Conservation (phyloP, 1,284 basidiomycete species). For the Sparassis latifolia region DNA sequence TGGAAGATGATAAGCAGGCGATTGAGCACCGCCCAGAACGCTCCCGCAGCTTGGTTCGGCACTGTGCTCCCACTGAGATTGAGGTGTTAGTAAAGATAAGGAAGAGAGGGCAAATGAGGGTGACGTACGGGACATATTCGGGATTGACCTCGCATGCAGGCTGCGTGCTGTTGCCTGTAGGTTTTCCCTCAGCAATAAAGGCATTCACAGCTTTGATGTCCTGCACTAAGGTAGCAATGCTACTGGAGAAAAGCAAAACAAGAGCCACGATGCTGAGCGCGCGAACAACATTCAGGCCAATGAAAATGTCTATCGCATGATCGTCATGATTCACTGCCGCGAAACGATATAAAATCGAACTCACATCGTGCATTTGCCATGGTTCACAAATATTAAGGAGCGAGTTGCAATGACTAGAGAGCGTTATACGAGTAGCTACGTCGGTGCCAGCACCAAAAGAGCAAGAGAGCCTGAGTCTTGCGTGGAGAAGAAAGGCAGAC, state of each 20-base stretch:
- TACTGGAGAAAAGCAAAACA: constrained; percentile 70
- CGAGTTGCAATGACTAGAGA: no score
- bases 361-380: no score
- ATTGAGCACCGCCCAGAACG: constrained; percentile 83
- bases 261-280: constrained; percentile 72
- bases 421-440: no score
- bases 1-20: constrained; percentile 78
- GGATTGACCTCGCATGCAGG: constrained; percentile 32
- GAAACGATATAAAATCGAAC: no score
- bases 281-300: constrained; percentile 73
- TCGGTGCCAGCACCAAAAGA: no score
- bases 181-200: constrained; percentile 40
- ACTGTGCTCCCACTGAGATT: constrained; percentile 61
- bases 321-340: no score
- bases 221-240: constrained; percentile 72
- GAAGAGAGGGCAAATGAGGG: not conserved
- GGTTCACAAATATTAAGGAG: no score
- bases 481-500: no score
- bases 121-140: constrained; percentile 60
- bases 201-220: constrained; percentile 74
- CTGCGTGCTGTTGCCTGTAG: constrained; percentile 17
- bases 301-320: constrained; percentile 50
- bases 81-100: constrained; percentile 1
- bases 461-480: no score
- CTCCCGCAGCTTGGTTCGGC: constrained; percentile 80